Conservation (phyloP, 192 early-diverging fungal species). For the Oehlia diaphana region DNA sequence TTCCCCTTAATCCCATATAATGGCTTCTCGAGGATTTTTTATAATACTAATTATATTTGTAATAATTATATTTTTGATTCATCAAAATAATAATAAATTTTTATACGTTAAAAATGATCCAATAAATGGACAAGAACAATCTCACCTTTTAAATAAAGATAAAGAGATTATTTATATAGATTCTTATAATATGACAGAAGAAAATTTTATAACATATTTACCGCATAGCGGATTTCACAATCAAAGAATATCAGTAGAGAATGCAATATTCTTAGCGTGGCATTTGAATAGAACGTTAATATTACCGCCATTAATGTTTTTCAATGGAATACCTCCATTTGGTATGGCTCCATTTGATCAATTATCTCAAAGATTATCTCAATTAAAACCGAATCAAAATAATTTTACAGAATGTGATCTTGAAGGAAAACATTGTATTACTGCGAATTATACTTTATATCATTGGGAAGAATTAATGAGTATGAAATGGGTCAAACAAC, state of each 20-base stretch:
- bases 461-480: slow-evolving; percentile 20
- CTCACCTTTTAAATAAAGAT: background rate
- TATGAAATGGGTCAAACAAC: background rate
- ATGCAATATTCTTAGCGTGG: slow-evolving; percentile 43
- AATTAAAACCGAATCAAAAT: slow-evolving; percentile 4
- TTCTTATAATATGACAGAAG: background rate
- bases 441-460: background rate
- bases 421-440: background rate
- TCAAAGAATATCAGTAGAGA: slow-evolving; percentile 46
- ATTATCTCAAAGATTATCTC: background rate
- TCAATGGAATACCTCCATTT: slow-evolving; percentile 1
- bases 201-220: slow-evolving; percentile 41
- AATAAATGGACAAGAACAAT: background rate
- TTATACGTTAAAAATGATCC: background rate
- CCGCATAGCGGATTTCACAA: slow-evolving; percentile 53
- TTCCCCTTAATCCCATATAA: no score
- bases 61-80: background rate
- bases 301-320: slow-evolving; percentile 41
- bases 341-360: background rate
- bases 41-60: no score
- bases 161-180: background rate
- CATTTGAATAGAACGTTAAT: slow-evolving; percentile 46
- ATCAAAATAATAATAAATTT: background rate
- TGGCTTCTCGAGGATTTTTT: no score
- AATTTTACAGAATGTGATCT: background rate